phyloP scores from a whole-genome alignment of 2,329 filamentous ascomycete species.

The Clathrospora elynae region DNA sequence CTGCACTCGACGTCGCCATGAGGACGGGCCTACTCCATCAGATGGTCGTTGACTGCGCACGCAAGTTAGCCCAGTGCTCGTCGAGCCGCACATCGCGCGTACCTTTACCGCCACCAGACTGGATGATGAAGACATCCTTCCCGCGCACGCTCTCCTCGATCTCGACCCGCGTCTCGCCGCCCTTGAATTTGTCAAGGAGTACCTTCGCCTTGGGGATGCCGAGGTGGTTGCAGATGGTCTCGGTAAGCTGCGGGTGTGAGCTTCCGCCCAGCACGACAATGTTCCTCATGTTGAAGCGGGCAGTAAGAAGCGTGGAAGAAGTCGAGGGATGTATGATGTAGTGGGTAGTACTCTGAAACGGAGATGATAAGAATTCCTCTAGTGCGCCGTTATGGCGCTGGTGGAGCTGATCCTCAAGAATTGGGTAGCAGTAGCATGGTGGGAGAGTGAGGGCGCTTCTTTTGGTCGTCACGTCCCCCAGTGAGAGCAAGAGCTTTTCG shows the following conservation, averaged over 20 bases:
- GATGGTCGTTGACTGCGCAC: constrained; percentile 79
- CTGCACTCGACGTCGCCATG: constrained; percentile 29
- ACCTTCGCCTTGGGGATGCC: constrained; percentile 85
- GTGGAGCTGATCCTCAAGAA: constrained; percentile 34
- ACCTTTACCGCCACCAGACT: constrained; percentile 80
- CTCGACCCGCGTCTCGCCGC: constrained; percentile 92
- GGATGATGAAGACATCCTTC: constrained; percentile 97
- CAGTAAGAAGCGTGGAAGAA: constrained; percentile 15
- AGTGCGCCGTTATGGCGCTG: constrained; percentile 31
- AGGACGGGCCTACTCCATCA: constrained; percentile 69
- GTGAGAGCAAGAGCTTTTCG: constrained; percentile 42
- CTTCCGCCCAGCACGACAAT: constrained; percentile 92
- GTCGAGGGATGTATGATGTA: background rate
- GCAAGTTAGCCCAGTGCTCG: constrained; percentile 20
- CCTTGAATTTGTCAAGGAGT: constrained; percentile 88
- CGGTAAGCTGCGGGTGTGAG: constrained; percentile 86
- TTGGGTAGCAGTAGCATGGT: constrained; percentile 46
- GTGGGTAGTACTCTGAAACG: background rate
- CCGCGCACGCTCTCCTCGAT: constrained; percentile 95
- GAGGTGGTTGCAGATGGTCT: constrained; percentile 85
- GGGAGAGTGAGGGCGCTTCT: constrained; percentile 19
- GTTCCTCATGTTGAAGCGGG: constrained; percentile 79
- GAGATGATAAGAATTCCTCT: constrained; percentile 2
- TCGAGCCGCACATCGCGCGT: constrained; percentile 7
- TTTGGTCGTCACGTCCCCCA: constrained; percentile 19